A percentile compares a stretch with the other conserved stretches of the same genome.
phyloP scores from a whole-genome alignment of 129 eudicot genomes.

The Pittosporum tobira region DNA sequence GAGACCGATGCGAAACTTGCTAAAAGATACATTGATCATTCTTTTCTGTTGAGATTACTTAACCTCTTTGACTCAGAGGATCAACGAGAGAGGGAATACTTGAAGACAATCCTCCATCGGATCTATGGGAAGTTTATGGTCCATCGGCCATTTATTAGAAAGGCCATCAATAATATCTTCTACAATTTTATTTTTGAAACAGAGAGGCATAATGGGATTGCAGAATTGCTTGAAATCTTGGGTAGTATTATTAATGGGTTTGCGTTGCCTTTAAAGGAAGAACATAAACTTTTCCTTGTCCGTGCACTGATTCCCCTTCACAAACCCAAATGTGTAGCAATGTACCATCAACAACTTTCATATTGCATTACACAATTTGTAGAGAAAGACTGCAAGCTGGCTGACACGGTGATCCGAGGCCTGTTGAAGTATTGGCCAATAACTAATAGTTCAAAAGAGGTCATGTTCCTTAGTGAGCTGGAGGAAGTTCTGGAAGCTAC shows the following conservation, averaged over 20 bases:
- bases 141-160: conserved; percentile 69
- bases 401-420: conserved; percentile 51
- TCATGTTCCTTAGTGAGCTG: conserved; percentile 54
- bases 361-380: conserved; percentile 66
- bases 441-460: conserved; percentile 52
- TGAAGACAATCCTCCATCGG: conserved; percentile 56
- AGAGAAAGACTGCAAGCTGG: conserved; percentile 56
- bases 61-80: conserved; percentile 55
- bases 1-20: conserved; percentile 50
- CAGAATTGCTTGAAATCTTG: conserved; percentile 45
- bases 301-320: conserved; percentile 68
- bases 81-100: conserved; percentile 66
- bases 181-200: conserved; percentile 35
- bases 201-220: conserved; percentile 40
- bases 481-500: conserved; percentile 69
- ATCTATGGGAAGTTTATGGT: conserved; percentile 55
- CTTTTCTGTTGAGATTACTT: conserved; percentile 36
- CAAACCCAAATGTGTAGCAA: conserved; percentile 44
- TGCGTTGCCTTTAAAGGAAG: conserved; percentile 55
- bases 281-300: conserved; percentile 42
- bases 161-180: conserved; percentile 38
- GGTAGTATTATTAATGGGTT: conserved; percentile 55
- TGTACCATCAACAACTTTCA: conserved; percentile 56
- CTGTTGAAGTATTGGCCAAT: conserved; percentile 65
- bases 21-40: conserved; percentile 43